A percentile compares a stretch with the other conserved stretches of the same genome.
These are phyloP conservation scores for Syzygium oleosum DNA, from an alignment of 345 rosid genomes.

Conservation along the genomic window DNA sequence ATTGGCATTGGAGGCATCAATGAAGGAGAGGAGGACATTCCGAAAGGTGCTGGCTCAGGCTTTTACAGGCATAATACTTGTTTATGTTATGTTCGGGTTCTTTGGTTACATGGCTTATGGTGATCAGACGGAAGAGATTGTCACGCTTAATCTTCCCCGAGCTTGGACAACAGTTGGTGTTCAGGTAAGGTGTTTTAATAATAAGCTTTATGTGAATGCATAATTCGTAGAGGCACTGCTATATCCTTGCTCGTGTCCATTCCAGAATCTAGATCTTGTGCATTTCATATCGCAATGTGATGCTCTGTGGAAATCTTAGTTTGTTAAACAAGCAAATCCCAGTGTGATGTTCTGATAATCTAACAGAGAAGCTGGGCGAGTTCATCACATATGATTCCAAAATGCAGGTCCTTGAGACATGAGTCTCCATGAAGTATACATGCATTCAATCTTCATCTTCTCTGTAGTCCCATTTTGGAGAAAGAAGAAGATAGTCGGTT, in stretches of 20 bases:
- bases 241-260: neutral
- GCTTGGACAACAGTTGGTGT: slow-evolving; percentile 67
- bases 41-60: slow-evolving; percentile 53
- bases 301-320: neutral
- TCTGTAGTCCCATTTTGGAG: neutral
- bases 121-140: slow-evolving; percentile 67
- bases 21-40: slow-evolving; percentile 58
- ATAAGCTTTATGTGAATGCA: neutral
- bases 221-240: neutral
- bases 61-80: slow-evolving; percentile 52
- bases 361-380: neutral
- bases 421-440: neutral
- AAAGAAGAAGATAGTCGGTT: neutral
- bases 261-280: neutral
- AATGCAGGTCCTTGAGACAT: neutral
- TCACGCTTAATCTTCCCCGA: slow-evolving; percentile 71
- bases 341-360: neutral
- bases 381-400: neutral
- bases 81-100: slow-evolving; percentile 62
- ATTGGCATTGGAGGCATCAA: slow-evolving; percentile 67
- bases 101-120: slow-evolving; percentile 92
- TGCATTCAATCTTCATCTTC: neutral
- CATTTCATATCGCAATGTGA: neutral
- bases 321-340: neutral
- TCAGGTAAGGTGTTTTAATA: slow-evolving; percentile 36